Conservation (phyloP, 2,329 filamentous ascomycete species). For the Fusarium duplospermum region DNA sequence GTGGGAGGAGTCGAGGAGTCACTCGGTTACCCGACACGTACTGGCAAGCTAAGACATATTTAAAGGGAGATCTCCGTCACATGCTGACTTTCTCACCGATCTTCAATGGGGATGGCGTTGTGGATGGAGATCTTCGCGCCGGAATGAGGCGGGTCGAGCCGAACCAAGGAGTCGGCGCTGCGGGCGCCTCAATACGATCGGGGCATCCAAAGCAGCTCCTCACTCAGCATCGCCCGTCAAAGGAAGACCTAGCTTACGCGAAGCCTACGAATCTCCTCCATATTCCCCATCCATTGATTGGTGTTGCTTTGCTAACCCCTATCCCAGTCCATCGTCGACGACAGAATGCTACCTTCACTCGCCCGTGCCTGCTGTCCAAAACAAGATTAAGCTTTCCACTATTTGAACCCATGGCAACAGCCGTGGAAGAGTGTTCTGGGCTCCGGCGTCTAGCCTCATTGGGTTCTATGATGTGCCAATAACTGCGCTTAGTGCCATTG, state of each 20-base stretch:
- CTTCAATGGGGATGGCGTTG: not conserved
- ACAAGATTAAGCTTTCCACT: not conserved
- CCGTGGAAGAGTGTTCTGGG: not conserved
- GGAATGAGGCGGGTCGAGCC: not conserved
- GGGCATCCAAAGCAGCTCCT: not conserved
- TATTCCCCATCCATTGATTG: too few species aligned
- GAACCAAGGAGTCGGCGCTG: not conserved
- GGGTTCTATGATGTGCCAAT: not conserved
- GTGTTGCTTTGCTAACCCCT: not conserved
- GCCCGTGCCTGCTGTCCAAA: not conserved
- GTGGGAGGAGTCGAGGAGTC: not conserved
- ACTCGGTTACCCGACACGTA: too few species aligned
- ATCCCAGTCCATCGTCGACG: not conserved
- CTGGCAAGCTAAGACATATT: not conserved
- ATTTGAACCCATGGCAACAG: not conserved
- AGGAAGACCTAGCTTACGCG: too few species aligned
- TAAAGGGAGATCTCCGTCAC: not conserved
- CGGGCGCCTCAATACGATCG: not conserved
- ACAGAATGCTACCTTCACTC: not conserved
- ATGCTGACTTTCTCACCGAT: not conserved
- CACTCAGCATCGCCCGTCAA: not conserved
- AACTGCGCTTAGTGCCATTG: not conserved
- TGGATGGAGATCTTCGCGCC: not conserved
- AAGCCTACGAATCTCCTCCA: too few species aligned
- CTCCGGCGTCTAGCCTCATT: not conserved